Conservation (phyloP, 345 rosid genomes). For the Cochlearia excelsa region DNA sequence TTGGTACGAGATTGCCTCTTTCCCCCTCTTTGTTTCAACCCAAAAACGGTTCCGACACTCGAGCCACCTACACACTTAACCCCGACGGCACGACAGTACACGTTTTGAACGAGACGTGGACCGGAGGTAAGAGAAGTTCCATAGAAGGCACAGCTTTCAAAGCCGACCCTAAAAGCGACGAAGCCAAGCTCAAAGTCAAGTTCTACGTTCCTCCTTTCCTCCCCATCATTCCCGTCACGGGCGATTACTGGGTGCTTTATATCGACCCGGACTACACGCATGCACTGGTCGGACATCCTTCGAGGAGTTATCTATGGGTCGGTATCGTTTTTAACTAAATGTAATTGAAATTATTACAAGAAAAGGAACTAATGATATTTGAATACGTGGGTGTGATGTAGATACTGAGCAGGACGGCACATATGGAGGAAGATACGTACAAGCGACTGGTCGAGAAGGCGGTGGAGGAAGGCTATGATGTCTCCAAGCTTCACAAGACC, state of each 20-base stretch:
- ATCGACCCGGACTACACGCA: constrained; percentile 61
- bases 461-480: constrained; percentile 56
- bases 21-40: constrained; percentile 82
- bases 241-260: constrained; percentile 79
- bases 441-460: constrained; percentile 63
- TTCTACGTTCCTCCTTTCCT: constrained; percentile 85
- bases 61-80: constrained; percentile 75
- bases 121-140: constrained; percentile 56
- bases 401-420: constrained; percentile 69
- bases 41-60: constrained; percentile 60
- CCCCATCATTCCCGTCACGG: constrained; percentile 74
- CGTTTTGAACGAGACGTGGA: constrained; percentile 84
- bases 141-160: constrained; percentile 76
- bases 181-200: constrained; percentile 89
- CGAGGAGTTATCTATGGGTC: constrained; percentile 78
- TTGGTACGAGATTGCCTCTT: constrained; percentile 91
- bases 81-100: constrained; percentile 62
- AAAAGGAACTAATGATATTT: too few relatives aligned
- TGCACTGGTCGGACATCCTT: constrained; percentile 78
- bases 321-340: background rate
- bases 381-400: constrained; percentile 24
- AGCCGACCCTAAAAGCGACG: constrained; percentile 69
- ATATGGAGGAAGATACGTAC: constrained; percentile 57
- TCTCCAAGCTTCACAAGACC: constrained; percentile 73
- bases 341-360: background rate